phyloP scores from a whole-genome alignment of 306 rosid species.

The Vicia sativa region DNA sequence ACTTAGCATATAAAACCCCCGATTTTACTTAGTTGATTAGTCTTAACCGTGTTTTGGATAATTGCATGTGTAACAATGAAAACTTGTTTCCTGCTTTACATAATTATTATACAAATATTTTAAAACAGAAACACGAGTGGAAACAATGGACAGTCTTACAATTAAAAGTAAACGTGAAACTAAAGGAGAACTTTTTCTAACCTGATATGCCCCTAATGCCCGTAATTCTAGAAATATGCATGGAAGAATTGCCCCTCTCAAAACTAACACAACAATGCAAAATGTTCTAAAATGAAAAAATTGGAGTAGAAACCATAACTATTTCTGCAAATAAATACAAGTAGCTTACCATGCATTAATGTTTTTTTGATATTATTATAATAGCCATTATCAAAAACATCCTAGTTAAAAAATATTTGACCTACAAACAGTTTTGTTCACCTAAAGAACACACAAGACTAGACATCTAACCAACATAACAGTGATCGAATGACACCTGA shows the following conservation, averaged over 20 bases:
- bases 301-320: slow-evolving; percentile 1
- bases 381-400: slow-evolving; percentile 3
- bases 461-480: slow-evolving; percentile 9
- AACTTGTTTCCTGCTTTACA: no score
- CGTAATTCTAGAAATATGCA: slow-evolving; percentile 9
- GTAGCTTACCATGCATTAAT: background rate
- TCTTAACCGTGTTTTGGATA: no score
- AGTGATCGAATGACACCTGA: slow-evolving; percentile 65
- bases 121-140: no score
- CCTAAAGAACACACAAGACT: slow-evolving; percentile 12
- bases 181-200: background rate
- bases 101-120: no score
- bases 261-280: background rate
- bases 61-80: no score
- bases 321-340: background rate
- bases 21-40: no score
- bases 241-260: background rate
- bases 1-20: no score
- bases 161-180: slow-evolving; percentile 8
- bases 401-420: slow-evolving; percentile 11
- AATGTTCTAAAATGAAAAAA: slow-evolving; percentile 10
- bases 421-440: slow-evolving; percentile 29
- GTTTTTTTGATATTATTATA: background rate
- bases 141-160: background rate
- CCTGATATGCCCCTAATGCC: background rate